A percentile compares a stretch with the other conserved stretches of the same genome.
phyloP scores from a whole-genome alignment of 2,329 filamentous ascomycete species.

The Ophiosphaerella herpotricha region DNA sequence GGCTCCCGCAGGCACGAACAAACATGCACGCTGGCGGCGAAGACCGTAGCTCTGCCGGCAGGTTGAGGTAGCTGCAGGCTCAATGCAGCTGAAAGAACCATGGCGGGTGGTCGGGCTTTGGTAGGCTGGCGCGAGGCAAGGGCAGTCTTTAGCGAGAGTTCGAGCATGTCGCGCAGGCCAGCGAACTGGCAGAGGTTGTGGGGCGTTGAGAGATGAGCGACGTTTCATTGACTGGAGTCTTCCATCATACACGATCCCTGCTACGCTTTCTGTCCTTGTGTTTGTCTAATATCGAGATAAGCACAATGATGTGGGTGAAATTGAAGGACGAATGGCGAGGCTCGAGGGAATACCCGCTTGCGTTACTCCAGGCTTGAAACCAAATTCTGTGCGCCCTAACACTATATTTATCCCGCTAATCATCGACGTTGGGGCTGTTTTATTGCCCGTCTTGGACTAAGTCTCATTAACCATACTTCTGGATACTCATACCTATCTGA shows the following conservation, averaged over 20 bases:
- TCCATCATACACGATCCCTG: not conserved
- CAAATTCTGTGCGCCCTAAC: not conserved
- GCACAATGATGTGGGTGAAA: not conserved
- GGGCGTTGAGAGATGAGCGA: slow-evolving; percentile 5
- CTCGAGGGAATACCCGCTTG: slow-evolving; percentile 1
- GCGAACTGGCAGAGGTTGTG: not conserved
- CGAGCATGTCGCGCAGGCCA: slow-evolving; percentile 1
- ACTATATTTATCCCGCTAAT: slow-evolving; percentile 8
- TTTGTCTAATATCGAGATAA: not conserved
- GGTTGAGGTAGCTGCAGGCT: not conserved
- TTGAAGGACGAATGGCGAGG: slow-evolving; percentile 1
- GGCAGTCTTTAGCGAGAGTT: slow-evolving; percentile 1
- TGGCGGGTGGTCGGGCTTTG: not conserved
- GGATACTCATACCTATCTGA: not conserved
- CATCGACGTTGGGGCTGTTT: slow-evolving; percentile 1
- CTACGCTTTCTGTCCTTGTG: not conserved
- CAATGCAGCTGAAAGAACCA: slow-evolving; percentile 1
- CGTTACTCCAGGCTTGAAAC: slow-evolving; percentile 6
- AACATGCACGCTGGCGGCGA: slow-evolving; percentile 3
- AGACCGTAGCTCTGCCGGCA: not conserved
- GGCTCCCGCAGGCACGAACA: not conserved
- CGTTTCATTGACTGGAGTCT: not conserved
- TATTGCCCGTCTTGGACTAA: not conserved
- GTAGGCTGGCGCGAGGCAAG: slow-evolving; percentile 1
- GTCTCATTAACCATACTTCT: not conserved